Base-by-base conservation (phyloP, 345 rosid species). In the Lagerstroemia speciosa region DNA sequence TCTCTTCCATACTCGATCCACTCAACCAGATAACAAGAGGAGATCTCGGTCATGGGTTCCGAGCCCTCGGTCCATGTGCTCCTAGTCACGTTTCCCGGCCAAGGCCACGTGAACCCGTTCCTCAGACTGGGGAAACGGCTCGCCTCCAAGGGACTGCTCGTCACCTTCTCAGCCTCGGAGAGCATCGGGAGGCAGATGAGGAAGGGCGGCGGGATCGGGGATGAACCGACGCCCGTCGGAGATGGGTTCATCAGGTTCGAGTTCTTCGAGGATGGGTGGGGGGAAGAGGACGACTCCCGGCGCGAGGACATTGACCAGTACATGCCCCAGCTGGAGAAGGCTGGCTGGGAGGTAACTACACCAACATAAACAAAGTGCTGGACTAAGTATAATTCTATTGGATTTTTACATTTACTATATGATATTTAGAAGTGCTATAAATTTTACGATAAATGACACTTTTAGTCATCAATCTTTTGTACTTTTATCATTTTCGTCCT, bases 201-300 rank as follows among this genome's bases (percentile, higher is more conserved):
- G 43, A 74, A 74, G 60, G 78, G 79, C 1, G 43, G 37, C 71
- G 20, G 50, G 70, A 66, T 64, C 32, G 75, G 66, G 3, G 73
- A 69, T 1, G 77, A 79, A 55, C 83, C 80, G 6, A 67, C 78
- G 2, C 89, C 96, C 0, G 67, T 89, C 0, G 97, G 97, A 0
- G 80, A 83, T 8, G 93, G 93, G 11, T 84, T 81, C 43, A 65
- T 92, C 60, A 80, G 84, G 52, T 88, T 88, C 17, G 98, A 88
- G 24, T 90, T 86, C 81, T 92, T 88, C 31, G 75, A 85, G 3
- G 97, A 90, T 12, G 92, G 86, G 0, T 76, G 80, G 78, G 76
- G 80, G 78, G 76, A 79, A 0, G 91, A 87, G 50, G 79, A 86
- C 4, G 88, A 89, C 2, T 78, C 65, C 0, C 82, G 75, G 33